Base-by-base conservation (phyloP, 257 asterid species). In the Coffea canephora region DNA sequence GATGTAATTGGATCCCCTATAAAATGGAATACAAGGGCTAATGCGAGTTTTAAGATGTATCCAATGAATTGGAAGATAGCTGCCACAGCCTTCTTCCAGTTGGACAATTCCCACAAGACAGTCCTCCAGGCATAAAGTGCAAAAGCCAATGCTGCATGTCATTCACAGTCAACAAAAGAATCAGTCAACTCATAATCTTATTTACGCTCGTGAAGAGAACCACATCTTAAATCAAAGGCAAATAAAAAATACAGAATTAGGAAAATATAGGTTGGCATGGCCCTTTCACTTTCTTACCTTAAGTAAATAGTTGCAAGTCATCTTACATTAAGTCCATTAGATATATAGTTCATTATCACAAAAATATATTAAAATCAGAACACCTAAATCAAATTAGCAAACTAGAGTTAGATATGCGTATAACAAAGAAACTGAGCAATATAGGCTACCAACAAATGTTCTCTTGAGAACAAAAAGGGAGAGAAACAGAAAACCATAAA, bases 101-200 rank as follows among this genome's bases (percentile, higher is more conserved):
- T 91, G 18, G 89, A 86, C 46, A 95, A 91, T 81, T 95, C 98
- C 99, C 97, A 93, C 73, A 92, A 79, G 79, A 93, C 98, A 3
- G 92, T 87, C 87, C 99, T 92, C 97, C 97, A 95, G 15, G 95
- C 78, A 77, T 92, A 93, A 49, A 92, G 80, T 85, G 85, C 77
- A 85, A 95, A 87, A 67, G 89, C 92, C 72, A 87, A 69, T 67
- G 88, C 99, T 95, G 93, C 83, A 87, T n/a, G 69, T 69, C 16
- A 68, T 57, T 50, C 61, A 46, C 80, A 77, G 31, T 59, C 34
- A 41, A 59, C 36, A 41, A 25, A 61, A 59, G 23, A 75, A 61
- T 23, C 61, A 75, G 23, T 75, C 1, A n/a, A 9, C 13, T 57
- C 27, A 48, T 31, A n/a, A 73, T 43, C 25, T 61, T 27, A 43